phyloP scores from a whole-genome alignment of 75 land plant genomes.

The Azolla pinnata region DNA sequence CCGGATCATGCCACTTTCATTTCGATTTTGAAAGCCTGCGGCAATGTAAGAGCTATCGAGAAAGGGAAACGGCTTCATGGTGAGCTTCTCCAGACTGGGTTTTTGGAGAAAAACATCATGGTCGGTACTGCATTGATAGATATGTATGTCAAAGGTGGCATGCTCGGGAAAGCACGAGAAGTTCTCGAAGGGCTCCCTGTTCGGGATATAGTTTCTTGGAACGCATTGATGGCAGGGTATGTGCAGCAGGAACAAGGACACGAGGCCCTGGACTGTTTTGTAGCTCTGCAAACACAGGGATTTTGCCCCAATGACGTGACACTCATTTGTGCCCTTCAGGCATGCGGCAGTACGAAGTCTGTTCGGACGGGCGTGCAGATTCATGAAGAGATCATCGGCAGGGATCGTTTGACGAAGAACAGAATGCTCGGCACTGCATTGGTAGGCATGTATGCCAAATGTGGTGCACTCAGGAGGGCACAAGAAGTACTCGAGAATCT shows the following conservation, averaged over 20 bases:
- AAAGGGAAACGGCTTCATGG: slow-evolving; percentile 6
- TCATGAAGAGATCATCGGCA: no score
- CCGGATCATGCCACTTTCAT: slow-evolving; percentile 16
- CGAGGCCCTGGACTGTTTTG: slow-evolving; percentile 17
- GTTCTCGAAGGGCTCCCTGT: slow-evolving; percentile 6
- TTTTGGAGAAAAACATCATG: not conserved
- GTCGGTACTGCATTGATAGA: slow-evolving; percentile 9
- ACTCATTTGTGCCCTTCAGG: no score
- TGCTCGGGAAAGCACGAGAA: slow-evolving; percentile 8
- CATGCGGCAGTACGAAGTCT: no score
- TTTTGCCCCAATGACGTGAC: slow-evolving; percentile 12
- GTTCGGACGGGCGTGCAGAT: no score
- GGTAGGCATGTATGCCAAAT: no score
- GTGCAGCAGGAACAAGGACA: slow-evolving; percentile 11
- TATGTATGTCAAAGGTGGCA: slow-evolving; percentile 13
- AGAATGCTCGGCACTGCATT: no score
- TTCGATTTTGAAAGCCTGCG: slow-evolving; percentile 17
- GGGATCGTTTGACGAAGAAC: no score
- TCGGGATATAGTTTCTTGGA: slow-evolving; percentile 17
- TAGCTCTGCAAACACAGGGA: slow-evolving; percentile 14
- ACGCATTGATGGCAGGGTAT: slow-evolving; percentile 22
- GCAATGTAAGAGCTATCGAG: not conserved
- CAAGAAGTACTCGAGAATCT: no score
- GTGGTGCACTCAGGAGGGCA: no score
- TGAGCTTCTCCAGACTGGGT: not conserved